These are phyloP conservation scores for Yamadazyma dushanensis DNA, from an alignment of 1,139 yeast species.

Conservation along the genomic window DNA sequence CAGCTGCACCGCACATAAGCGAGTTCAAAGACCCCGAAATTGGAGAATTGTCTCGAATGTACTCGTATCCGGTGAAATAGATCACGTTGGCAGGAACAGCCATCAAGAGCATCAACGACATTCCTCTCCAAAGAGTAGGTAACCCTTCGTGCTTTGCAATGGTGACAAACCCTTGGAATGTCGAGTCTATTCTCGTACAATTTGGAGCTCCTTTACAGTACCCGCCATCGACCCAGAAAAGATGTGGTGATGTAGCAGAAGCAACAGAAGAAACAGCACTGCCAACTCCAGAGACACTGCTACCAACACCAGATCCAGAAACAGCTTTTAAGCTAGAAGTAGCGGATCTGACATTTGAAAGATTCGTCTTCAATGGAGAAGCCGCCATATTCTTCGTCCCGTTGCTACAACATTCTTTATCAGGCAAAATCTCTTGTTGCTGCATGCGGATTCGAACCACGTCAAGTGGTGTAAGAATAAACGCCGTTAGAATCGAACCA, in stretches of 20 bases:
- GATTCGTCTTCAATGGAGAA: too few species aligned
- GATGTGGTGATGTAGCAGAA: conserved; percentile 16
- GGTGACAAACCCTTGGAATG: conserved; percentile 69
- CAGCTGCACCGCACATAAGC: conserved; percentile 79
- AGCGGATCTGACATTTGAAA: too few species aligned
- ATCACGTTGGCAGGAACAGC: conserved; percentile 92
- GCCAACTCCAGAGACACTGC: too few species aligned
- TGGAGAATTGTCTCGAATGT: conserved; percentile 74
- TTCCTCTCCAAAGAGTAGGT: conserved; percentile 83
- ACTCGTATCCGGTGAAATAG: conserved; percentile 92
- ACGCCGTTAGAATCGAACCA: conserved; percentile 86
- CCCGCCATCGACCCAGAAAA: conserved; percentile 44
- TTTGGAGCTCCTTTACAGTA: conserved; percentile 35
- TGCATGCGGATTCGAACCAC: conserved; percentile 89
- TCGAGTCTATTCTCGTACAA: conserved; percentile 48
- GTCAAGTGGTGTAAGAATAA: conserved; percentile 90
- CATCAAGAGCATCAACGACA: conserved; percentile 80
- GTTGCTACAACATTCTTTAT: too few species aligned
- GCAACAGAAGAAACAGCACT: too few species aligned
- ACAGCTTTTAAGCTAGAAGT: too few species aligned
- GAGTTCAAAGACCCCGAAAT: conserved; percentile 64
- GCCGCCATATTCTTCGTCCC: too few species aligned
- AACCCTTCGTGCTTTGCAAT: conserved; percentile 75
- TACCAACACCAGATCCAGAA: too few species aligned
- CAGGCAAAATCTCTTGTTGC: conserved; percentile 71